Evolutionary conservation across 306 rosid genomes (phyloP).

Genomic region (Cicer bijugum): DNA sequence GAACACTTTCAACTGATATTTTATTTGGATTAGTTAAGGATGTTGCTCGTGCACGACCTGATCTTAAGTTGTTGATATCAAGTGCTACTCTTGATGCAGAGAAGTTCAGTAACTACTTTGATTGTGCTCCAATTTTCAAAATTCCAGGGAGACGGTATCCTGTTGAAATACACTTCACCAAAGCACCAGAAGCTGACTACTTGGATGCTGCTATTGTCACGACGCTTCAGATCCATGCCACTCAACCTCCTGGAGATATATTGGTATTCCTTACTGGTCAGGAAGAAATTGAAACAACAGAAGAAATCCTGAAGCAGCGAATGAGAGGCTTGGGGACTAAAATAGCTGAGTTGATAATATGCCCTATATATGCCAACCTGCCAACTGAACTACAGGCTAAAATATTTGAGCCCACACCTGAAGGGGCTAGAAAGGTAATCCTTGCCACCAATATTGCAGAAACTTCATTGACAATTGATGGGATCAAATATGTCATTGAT

Average conservation of each 20-base stretch:
- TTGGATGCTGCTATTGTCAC: conserved; percentile 93
- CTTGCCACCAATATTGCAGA: conserved; percentile 98
- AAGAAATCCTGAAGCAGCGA: conserved; percentile 86
- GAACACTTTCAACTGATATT: conserved; percentile 94
- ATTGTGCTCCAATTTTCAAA: conserved; percentile 85
- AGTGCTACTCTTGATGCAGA: conserved; percentile 96
- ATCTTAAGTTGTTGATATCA: conserved; percentile 85
- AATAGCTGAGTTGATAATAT: conserved; percentile 85
- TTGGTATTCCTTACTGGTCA: conserved; percentile 92
- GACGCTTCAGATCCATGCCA: conserved; percentile 85
- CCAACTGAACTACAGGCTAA: conserved; percentile 92
- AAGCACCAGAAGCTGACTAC: conserved; percentile 91
- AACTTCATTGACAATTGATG: conserved; percentile 91
- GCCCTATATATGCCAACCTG: conserved; percentile 93
- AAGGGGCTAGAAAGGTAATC: conserved; percentile 89
- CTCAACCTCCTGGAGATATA: conserved; percentile 85
- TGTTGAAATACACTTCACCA: conserved; percentile 79
- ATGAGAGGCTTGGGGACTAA: conserved; percentile 81
- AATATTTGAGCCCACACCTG: conserved; percentile 92
- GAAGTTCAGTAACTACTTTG: conserved; percentile 89
- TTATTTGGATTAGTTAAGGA: conserved; percentile 94
- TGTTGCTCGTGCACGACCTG: conserved; percentile 82
- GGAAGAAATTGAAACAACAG: conserved; percentile 93
- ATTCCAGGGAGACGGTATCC: conserved; percentile 90
- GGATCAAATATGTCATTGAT: conserved; percentile 92